Conservation (phyloP, 306 rosid genomes). For the Prinsepia uniflora region DNA sequence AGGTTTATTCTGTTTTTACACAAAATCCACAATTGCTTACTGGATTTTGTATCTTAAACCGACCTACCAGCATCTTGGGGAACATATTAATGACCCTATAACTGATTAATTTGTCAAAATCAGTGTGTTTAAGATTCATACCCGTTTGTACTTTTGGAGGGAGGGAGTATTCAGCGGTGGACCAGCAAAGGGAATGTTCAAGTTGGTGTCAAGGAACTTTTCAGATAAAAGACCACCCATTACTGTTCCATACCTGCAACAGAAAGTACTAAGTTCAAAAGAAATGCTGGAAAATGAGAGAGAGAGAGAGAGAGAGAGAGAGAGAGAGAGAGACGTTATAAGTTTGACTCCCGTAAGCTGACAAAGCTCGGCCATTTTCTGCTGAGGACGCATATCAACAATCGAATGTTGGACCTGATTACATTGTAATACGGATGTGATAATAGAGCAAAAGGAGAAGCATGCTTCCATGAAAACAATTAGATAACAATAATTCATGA, state of each 20-base stretch:
- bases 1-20: background rate
- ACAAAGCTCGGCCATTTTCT: slow-evolving; percentile 88
- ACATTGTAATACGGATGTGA: slow-evolving; percentile 5
- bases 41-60: background rate
- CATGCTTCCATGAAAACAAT: background rate
- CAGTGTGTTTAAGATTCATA: slow-evolving; percentile 32
- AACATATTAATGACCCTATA: background rate
- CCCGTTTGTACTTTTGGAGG: slow-evolving; percentile 91
- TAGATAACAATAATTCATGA: slow-evolving; percentile 8
- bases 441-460: background rate
- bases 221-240: slow-evolving; percentile 95
- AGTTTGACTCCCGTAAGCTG: slow-evolving; percentile 91
- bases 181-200: slow-evolving; percentile 76
- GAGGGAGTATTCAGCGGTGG: slow-evolving; percentile 91
- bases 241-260: slow-evolving; percentile 89
- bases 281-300: background rate
- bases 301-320: slow-evolving; percentile 21
- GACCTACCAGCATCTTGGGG: background rate
- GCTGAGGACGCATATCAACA: slow-evolving; percentile 94
- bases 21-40: background rate
- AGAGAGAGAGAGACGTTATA: slow-evolving; percentile 64
- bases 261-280: slow-evolving; percentile 19
- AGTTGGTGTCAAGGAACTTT: slow-evolving; percentile 86
- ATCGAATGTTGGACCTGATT: slow-evolving; percentile 85
- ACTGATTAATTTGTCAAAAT: background rate